Conservation (phyloP, 2,329 filamentous ascomycete species). For the Mycosphaerella sp. region DNA sequence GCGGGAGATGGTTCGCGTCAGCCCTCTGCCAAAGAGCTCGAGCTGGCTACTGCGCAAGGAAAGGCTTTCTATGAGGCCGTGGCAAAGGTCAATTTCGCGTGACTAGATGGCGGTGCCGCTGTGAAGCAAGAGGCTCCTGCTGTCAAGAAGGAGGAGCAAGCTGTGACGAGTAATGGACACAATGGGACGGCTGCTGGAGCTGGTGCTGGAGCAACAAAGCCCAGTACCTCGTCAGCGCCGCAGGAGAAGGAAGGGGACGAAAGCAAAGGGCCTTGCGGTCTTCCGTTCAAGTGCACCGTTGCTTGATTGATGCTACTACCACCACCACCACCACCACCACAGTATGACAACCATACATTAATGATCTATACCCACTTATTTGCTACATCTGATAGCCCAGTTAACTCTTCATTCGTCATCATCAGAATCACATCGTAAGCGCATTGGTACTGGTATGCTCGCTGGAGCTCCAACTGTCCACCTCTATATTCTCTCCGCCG, state of each 20-base stretch:
- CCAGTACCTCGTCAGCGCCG: slow-evolving; percentile 24
- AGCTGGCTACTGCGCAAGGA: slow-evolving; percentile 76
- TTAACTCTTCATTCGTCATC: too few relatives aligned
- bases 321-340: too few relatives aligned
- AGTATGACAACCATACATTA: too few relatives aligned
- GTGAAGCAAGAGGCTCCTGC: slow-evolving; percentile 28
- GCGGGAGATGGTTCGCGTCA: slow-evolving; percentile 72
- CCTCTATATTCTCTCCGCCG: not conserved
- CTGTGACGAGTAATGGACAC: slow-evolving; percentile 11
- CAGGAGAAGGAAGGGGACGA: slow-evolving; percentile 38
- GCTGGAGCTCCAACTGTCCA: not conserved
- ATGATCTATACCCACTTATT: too few relatives aligned
- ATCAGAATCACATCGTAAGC: not conserved
- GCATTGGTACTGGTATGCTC: not conserved
- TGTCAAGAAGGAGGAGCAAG: slow-evolving; percentile 12
- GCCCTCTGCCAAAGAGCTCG: slow-evolving; percentile 67
- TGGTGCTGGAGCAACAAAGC: slow-evolving; percentile 17
- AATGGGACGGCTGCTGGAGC: slow-evolving; percentile 11
- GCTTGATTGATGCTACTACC: slow-evolving; percentile 28
- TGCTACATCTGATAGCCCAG: too few relatives aligned
- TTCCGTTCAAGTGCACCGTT: slow-evolving; percentile 68
- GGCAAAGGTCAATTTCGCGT: slow-evolving; percentile 60
- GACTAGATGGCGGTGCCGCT: slow-evolving; percentile 63
- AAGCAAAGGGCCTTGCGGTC: slow-evolving; percentile 66
- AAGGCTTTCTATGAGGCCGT: slow-evolving; percentile 75